Evolutionary conservation across 2,329 filamentous ascomycete species (phyloP), one percentile per base, ranked within the genome.

Genomic region (Aschersonia sp.): DNA sequence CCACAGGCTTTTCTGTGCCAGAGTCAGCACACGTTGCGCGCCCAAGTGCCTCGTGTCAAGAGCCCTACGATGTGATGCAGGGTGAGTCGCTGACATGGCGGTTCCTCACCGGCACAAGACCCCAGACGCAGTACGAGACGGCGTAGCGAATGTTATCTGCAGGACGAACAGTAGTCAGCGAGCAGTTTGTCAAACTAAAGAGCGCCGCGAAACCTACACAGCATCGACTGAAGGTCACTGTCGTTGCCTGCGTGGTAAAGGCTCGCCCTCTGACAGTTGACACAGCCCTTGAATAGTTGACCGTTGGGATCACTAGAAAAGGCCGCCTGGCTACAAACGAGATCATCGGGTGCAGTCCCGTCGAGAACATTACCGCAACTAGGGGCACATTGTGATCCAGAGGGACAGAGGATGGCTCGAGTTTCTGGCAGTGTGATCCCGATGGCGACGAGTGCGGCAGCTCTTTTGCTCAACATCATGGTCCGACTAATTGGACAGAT

Each of bases 71-170:
- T 41, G 74, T 81, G 10, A 70, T 61, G 52, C 78, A 76, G 7
- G 72, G 74, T 9, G 61, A 71, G 47, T 65, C 60, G 2, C 59
- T 59, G 9, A 65, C 56, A 9, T 67, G 52, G 1, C 64, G 54
- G 47, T 74, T 70, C 32, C 66, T 60, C 0, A 31, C 10, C 4
- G 70, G 70, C 5, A 61, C 58, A 4, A 43, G 9, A 2, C 72
- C 72, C 50, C 69, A 81, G 1, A 81, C 54, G 54, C 79, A 83
- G 54, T 71, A 70, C 2, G 72, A 72, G 2, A 72, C 52, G 5
- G 74, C 67, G 54, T 71, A 80, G 56, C 78, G 69, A 46, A 80
- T 52, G 52, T 81, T 81, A 52, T 79, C 76, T 80, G 40, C 4
- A 42, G 30, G 8, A 31, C 46, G 12, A n/a, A 12, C 39, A 7